phyloP scores from a whole-genome alignment of 1,284 basidiomycete species.

The Malassezia japonica region DNA sequence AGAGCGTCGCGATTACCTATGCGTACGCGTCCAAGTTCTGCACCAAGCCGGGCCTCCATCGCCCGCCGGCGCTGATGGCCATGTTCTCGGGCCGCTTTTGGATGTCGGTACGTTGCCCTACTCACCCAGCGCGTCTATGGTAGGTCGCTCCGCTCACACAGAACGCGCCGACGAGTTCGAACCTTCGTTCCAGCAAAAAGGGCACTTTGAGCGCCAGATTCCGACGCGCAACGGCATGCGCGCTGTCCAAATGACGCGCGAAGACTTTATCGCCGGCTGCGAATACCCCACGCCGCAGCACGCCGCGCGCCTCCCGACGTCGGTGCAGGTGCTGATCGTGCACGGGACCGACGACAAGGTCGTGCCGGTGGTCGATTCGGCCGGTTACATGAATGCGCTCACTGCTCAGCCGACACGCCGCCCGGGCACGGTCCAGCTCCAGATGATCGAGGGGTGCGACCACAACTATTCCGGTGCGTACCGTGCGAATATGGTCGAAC shows the following conservation, averaged over 20 bases:
- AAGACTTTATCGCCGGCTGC: neutral
- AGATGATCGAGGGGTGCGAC: constrained; percentile 4
- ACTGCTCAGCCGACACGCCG: constrained; percentile 3
- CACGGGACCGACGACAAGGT: constrained; percentile 10
- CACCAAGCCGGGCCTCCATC: neutral
- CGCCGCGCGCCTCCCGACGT: neutral
- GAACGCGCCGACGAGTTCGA: neutral
- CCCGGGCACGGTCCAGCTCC: constrained; percentile 2
- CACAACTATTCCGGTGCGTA: constrained; percentile 8
- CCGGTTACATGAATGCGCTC: constrained; percentile 1
- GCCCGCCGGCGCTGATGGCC: neutral
- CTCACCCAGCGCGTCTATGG: neutral
- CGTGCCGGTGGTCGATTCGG: constrained; percentile 8
- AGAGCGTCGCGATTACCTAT: constrained; percentile 1
- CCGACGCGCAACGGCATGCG: neutral
- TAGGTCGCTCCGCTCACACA: too few relatives aligned
- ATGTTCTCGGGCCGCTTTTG: neutral
- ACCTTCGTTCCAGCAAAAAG: constrained; percentile 2
- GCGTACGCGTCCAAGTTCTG: constrained; percentile 1
- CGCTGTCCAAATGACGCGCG: neutral
- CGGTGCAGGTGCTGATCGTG: constrained; percentile 1
- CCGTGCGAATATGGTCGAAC: neutral
- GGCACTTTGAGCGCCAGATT: neutral
- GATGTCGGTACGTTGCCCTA: neutral
- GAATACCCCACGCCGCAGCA: neutral